Evolutionary conservation across 306 rosid genomes (phyloP).

Genomic region (Casuarina equisetifolia): DNA sequence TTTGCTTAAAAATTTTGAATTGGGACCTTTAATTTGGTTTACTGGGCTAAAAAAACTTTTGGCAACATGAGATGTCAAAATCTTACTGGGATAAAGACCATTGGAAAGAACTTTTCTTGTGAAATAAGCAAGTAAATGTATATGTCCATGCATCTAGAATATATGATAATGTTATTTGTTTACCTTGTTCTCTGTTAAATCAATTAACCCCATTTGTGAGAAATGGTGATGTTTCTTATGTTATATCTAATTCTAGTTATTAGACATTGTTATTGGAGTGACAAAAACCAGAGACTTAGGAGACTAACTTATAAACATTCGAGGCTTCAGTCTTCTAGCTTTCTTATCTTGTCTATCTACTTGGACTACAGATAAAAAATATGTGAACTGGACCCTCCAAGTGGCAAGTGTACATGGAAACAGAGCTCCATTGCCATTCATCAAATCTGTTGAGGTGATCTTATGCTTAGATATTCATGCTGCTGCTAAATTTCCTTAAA

Average conservation of each 20-base stretch:
- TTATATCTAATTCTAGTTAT: conserved; percentile 11
- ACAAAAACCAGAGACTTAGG: conserved; percentile 7
- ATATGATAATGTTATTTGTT: too few species aligned
- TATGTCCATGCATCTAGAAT: too few species aligned
- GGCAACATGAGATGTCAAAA: not conserved
- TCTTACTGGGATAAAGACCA: conserved; percentile 7
- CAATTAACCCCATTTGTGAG: conserved; percentile 1
- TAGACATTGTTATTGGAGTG: conserved; percentile 4
- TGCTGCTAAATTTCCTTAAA: conserved; percentile 22
- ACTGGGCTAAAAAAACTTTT: too few species aligned
- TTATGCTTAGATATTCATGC: conserved; percentile 25
- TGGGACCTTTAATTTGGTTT: not conserved
- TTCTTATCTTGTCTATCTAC: conserved; percentile 32
- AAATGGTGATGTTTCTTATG: conserved; percentile 8
- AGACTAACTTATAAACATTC: conserved; percentile 4
- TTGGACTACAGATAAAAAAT: conserved; percentile 69
- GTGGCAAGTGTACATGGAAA: conserved; percentile 73
- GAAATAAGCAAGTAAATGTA: not conserved
- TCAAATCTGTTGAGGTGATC: conserved; percentile 86
- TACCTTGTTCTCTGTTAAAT: conserved; percentile 1
- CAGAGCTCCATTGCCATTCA: conserved; percentile 80
- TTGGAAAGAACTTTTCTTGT: not conserved
- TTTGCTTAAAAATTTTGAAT: not conserved
- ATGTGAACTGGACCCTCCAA: conserved; percentile 92
- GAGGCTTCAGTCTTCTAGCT: conserved; percentile 28